Conservation (phyloP, 345 rosid genomes). For the Dovyalis caffra region DNA sequence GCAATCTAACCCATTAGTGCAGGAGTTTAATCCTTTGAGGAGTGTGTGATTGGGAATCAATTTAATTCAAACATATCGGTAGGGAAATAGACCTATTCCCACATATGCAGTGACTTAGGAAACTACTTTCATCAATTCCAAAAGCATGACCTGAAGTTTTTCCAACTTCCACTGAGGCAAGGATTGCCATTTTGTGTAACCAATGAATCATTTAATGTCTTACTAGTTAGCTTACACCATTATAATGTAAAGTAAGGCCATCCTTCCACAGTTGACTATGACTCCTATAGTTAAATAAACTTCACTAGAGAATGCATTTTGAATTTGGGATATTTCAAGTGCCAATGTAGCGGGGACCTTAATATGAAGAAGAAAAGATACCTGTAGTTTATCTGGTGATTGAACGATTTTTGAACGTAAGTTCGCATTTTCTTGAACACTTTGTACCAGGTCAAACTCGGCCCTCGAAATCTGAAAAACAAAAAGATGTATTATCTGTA, state of each 20-base stretch:
- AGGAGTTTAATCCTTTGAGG: neutral
- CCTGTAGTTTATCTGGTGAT: conserved; percentile 95
- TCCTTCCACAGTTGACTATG: neutral
- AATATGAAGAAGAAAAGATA: conserved; percentile 15
- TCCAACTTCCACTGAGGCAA: neutral
- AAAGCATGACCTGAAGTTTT: neutral
- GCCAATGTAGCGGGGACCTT: neutral
- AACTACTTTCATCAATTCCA: neutral
- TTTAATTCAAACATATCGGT: neutral
- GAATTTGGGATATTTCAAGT: neutral
- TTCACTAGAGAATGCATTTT: neutral
- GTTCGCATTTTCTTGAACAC: conserved; percentile 79
- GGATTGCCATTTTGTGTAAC: neutral
- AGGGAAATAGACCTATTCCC: neutral
- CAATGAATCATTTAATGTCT: neutral
- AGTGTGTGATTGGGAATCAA: neutral
- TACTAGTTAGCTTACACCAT: neutral
- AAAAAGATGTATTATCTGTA: neutral
- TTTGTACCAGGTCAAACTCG: conserved; percentile 74
- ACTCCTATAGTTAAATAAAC: neutral
- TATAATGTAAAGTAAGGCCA: conserved; percentile 1
- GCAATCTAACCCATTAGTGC: neutral
- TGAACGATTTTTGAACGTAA: conserved; percentile 82
- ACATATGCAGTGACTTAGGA: neutral
- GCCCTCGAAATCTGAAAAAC: conserved; percentile 64